These are phyloP conservation scores for Hawksworthiomyces lignivorus DNA, from an alignment of 2,329 filamentous ascomycete species.

Conservation along the genomic window DNA sequence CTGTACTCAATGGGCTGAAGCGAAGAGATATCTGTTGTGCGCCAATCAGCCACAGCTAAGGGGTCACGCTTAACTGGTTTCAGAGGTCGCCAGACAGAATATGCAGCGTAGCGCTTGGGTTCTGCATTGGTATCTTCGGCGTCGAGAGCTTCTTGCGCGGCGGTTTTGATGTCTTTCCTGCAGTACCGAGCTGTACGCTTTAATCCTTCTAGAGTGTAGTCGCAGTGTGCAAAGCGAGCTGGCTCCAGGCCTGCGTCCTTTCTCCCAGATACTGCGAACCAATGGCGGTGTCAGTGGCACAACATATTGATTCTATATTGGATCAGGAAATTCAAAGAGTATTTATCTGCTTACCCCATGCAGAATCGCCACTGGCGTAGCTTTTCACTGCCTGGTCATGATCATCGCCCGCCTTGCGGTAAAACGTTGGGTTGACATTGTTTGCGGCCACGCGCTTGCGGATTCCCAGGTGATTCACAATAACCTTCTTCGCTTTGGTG, in stretches of 20 bases:
- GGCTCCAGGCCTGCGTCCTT: constrained; percentile 4
- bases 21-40: not conserved
- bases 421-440: constrained; percentile 3
- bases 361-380: constrained; percentile 1
- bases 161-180: constrained; percentile 4
- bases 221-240: constrained; percentile 2
- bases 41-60: constrained; percentile 2
- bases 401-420: constrained; percentile 6
- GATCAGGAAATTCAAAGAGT: too few species aligned
- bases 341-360: too few species aligned
- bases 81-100: constrained; percentile 1
- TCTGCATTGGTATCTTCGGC: not conserved
- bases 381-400: constrained; percentile 6
- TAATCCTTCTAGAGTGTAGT: constrained; percentile 3
- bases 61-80: constrained; percentile 4
- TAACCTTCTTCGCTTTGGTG: constrained; percentile 2
- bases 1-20: constrained; percentile 5
- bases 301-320: too few species aligned
- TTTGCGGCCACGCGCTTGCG: constrained; percentile 4
- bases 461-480: constrained; percentile 7
- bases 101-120: constrained; percentile 2
- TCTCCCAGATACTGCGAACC: not conserved
- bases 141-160: constrained; percentile 1
- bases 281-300: not conserved
- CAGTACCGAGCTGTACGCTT: constrained; percentile 2